Evolutionary conservation across 352 stramenopile species (phyloP).

Genomic region (Globisporangium paroecandrum): DNA sequence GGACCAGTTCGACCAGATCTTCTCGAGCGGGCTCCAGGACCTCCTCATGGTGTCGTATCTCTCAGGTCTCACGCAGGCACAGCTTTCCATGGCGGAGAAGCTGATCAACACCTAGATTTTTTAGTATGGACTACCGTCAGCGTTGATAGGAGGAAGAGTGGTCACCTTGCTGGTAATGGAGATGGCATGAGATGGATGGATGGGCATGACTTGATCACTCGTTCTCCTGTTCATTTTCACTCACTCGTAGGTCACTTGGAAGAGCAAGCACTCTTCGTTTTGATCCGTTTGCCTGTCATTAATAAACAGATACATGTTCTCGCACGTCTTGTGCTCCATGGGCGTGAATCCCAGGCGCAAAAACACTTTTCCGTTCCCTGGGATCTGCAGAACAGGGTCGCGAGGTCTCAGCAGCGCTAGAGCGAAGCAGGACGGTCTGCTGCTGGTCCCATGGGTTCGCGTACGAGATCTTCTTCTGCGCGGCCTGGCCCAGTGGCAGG

Average conservation of each 20-base stretch:
- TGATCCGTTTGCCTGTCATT: slow-evolving; percentile 89
- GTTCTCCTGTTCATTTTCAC: not conserved
- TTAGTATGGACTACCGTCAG: not conserved
- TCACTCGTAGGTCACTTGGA: slow-evolving; percentile 70
- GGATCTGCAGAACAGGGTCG: slow-evolving; percentile 54
- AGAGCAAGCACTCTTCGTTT: slow-evolving; percentile 92
- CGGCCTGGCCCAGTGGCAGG: slow-evolving; percentile 47
- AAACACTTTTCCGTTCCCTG: slow-evolving; percentile 48
- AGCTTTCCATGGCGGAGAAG: slow-evolving; percentile 97
- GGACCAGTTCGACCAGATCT: slow-evolving; percentile 96
- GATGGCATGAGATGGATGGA: not conserved
- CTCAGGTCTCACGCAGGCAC: slow-evolving; percentile 95
- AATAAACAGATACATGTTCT: slow-evolving; percentile 89
- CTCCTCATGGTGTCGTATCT: slow-evolving; percentile 99
- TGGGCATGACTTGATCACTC: not conserved
- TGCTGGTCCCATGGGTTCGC: slow-evolving; percentile 89
- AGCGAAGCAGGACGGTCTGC: slow-evolving; percentile 82
- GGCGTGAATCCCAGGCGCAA: slow-evolving; percentile 47
- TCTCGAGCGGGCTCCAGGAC: slow-evolving; percentile 96
- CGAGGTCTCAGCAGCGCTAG: slow-evolving; percentile 76
- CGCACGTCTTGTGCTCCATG: not conserved
- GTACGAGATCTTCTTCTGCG: slow-evolving; percentile 93
- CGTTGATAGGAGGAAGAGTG: slow-evolving; percentile 1
- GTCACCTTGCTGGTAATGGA: not conserved
- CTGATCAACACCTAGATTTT: slow-evolving; percentile 88